phyloP scores from a whole-genome alignment of 345 rosid species.

The Sisymbrium altissimum region DNA sequence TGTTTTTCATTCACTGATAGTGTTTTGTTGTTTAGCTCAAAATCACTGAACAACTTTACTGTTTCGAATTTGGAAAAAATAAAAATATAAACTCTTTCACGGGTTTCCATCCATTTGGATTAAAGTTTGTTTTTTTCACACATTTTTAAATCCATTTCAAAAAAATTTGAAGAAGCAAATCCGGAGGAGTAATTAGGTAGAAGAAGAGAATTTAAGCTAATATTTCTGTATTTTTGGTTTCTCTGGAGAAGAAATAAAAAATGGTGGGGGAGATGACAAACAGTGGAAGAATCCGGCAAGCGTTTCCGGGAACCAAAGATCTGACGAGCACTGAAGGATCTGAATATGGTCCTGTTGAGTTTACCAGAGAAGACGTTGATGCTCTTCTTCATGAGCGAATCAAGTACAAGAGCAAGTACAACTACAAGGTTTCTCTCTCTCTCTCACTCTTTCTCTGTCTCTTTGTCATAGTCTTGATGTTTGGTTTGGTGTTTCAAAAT shows the following conservation, averaged over 20 bases:
- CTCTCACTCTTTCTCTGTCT: no score
- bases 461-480: background rate
- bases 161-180: conserved; percentile 1
- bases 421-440: conserved; percentile 62
- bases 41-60: conserved; percentile 13
- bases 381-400: conserved; percentile 56
- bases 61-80: conserved; percentile 5
- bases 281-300: conserved; percentile 47
- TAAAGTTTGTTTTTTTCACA: background rate
- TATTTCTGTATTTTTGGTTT: background rate
- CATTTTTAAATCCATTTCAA: background rate
- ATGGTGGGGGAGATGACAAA: conserved; percentile 51
- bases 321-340: conserved; percentile 60
- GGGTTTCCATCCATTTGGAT: conserved; percentile 31
- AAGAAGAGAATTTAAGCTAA: background rate
- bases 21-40: conserved; percentile 23
- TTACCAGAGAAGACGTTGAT: conserved; percentile 65
- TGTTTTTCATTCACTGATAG: background rate
- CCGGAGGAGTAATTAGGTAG: conserved; percentile 24
- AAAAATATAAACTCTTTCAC: conserved; percentile 26
- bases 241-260: background rate
- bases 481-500: background rate
- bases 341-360: conserved; percentile 54
- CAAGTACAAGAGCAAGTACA: conserved; percentile 65
- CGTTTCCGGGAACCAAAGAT: conserved; percentile 52